Evolutionary conservation across 2,329 filamentous ascomycete species (phyloP).

Genomic region (Hypomyces rosellus): DNA sequence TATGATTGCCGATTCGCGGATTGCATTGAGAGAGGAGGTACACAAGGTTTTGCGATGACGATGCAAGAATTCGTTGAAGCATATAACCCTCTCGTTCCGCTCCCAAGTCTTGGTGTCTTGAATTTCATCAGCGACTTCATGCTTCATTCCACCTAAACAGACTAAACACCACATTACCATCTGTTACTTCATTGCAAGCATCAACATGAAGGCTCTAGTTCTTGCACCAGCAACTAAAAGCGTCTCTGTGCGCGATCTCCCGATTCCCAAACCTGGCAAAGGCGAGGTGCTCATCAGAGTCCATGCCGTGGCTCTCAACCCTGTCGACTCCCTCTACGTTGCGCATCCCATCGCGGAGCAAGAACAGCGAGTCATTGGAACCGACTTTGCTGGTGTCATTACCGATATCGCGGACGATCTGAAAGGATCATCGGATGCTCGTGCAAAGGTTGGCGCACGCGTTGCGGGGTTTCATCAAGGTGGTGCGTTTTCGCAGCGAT

Average conservation of each 20-base stretch:
- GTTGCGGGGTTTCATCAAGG: slow-evolving; percentile 39
- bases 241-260: slow-evolving; percentile 14
- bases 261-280: slow-evolving; percentile 8
- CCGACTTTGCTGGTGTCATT: slow-evolving; percentile 34
- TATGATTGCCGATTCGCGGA: no score
- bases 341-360: slow-evolving; percentile 25
- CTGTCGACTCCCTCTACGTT: slow-evolving; percentile 28
- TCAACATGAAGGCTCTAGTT: slow-evolving; percentile 21
- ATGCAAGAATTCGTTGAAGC: no score
- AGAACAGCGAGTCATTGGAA: slow-evolving; percentile 29
- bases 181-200: no score
- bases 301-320: slow-evolving; percentile 21
- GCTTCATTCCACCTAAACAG: no score
- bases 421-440: slow-evolving; percentile 7
- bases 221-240: slow-evolving; percentile 2
- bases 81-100: neutral
- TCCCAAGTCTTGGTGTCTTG: neutral
- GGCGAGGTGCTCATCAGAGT: slow-evolving; percentile 20
- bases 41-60: no score
- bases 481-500: slow-evolving; percentile 12
- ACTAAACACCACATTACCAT: no score
- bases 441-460: slow-evolving; percentile 21
- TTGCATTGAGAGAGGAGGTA: no score
- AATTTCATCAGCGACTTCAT: no score
- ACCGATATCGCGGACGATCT: slow-evolving; percentile 15